Evolutionary conservation across 2,329 filamentous ascomycete species (phyloP).

Genomic region (Aureobasidium sp.): DNA sequence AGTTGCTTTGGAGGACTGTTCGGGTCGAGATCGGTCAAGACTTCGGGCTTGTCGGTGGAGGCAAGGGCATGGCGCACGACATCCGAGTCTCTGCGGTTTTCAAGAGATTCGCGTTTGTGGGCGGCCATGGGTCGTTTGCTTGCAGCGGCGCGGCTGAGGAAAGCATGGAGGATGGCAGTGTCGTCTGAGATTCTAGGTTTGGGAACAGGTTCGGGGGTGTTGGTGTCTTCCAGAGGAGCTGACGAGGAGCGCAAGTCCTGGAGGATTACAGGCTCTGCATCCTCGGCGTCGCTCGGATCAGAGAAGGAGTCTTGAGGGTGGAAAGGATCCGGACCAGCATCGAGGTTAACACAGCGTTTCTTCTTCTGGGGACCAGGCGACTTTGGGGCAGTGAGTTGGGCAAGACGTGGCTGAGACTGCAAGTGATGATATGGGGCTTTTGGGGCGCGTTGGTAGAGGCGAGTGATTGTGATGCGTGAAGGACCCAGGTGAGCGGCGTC

Average conservation of each 20-base stretch:
- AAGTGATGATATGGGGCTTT: slow-evolving; percentile 8
- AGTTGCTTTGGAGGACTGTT: slow-evolving; percentile 31
- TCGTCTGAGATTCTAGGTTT: slow-evolving; percentile 36
- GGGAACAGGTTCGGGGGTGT: slow-evolving; percentile 18
- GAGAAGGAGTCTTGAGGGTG: background rate
- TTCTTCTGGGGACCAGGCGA: slow-evolving; percentile 5
- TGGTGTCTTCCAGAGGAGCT: slow-evolving; percentile 28
- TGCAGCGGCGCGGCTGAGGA: slow-evolving; percentile 41
- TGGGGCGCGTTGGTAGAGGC: slow-evolving; percentile 20
- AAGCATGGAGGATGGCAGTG: slow-evolving; percentile 42
- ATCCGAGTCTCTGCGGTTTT: slow-evolving; percentile 41
- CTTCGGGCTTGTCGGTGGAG: slow-evolving; percentile 32
- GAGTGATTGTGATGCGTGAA: slow-evolving; percentile 32
- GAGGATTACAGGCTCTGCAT: background rate
- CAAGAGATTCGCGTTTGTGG: slow-evolving; percentile 34
- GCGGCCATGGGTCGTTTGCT: slow-evolving; percentile 32
- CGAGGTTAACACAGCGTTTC: background rate
- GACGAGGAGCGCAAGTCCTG: slow-evolving; percentile 18
- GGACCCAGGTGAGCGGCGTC: slow-evolving; percentile 36
- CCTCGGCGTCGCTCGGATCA: slow-evolving; percentile 3
- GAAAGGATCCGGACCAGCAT: background rate
- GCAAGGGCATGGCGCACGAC: slow-evolving; percentile 39
- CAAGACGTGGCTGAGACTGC: background rate
- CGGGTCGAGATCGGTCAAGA: slow-evolving; percentile 39
- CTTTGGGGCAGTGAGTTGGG: background rate